Evolutionary conservation across 1,284 basidiomycete genomes (phyloP).

Genomic region (Cerioporus squamosus): DNA sequence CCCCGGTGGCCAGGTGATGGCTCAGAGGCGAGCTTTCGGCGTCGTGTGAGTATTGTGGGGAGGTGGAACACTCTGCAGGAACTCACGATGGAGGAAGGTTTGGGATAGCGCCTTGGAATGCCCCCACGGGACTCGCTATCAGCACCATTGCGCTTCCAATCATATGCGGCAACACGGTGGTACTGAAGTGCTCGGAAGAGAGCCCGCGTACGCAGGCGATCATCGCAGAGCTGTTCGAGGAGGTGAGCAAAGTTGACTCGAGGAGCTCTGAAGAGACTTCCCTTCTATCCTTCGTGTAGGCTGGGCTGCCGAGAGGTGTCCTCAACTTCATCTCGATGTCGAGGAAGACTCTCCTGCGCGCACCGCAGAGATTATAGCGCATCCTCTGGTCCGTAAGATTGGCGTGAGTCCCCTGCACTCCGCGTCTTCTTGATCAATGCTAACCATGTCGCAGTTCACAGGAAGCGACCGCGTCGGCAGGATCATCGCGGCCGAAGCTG

Average conservation of each 20-base stretch:
- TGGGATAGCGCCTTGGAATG: conserved; percentile 42
- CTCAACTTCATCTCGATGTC: conserved; percentile 29
- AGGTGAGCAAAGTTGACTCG: conserved; percentile 29
- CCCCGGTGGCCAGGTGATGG: conserved; percentile 37
- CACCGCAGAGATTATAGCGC: conserved; percentile 30
- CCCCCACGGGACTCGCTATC: conserved; percentile 48
- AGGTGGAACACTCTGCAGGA: too few relatives aligned
- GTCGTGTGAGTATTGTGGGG: conserved; percentile 31
- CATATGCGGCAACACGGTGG: conserved; percentile 66
- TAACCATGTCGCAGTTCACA: conserved; percentile 15
- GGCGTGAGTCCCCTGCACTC: conserved; percentile 21
- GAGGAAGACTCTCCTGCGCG: conserved; percentile 25
- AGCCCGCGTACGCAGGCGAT: conserved; percentile 56
- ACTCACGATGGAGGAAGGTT: conserved; percentile 5
- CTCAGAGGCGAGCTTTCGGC: conserved; percentile 36
- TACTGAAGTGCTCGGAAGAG: conserved; percentile 63
- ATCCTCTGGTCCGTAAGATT: conserved; percentile 31
- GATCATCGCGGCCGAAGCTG: conserved; percentile 23
- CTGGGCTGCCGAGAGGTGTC: conserved; percentile 32
- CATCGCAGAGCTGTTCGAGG: conserved; percentile 52
- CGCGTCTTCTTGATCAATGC: background rate
- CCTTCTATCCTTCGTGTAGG: conserved; percentile 12
- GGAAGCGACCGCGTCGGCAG: conserved; percentile 25
- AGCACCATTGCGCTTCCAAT: conserved; percentile 58
- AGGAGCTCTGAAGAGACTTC: too few relatives aligned